phyloP scores from a whole-genome alignment of 108 stramenopile genomes.

The Fragilaria crotonensis region DNA sequence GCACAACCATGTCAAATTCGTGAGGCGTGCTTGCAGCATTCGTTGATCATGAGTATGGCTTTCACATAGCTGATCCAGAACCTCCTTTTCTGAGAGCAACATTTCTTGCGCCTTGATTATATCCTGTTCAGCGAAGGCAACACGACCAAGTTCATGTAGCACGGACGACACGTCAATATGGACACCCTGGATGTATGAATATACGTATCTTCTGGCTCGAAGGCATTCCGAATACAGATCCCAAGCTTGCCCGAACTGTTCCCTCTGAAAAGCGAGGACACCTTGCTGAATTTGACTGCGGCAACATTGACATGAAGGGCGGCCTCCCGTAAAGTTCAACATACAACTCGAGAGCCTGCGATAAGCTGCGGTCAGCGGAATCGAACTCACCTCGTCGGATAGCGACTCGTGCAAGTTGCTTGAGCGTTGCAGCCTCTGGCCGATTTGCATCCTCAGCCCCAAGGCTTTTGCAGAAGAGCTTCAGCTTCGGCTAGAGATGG shows the following conservation, averaged over 20 bases:
- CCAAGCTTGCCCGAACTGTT: conserved; percentile 48
- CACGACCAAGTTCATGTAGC: conserved; percentile 49
- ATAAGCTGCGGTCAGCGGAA: conserved; percentile 39
- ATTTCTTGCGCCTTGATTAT: conserved; percentile 29
- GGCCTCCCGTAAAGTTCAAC: conserved; percentile 53
- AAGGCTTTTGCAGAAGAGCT: conserved; percentile 46
- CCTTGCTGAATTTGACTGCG: conserved; percentile 63
- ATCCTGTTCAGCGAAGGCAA: conserved; percentile 38
- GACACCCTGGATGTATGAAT: conserved; percentile 42
- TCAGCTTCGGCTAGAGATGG: conserved; percentile 45
- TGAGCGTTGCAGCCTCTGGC: conserved; percentile 62
- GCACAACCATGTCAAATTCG: conserved; percentile 55
- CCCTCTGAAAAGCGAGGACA: conserved; percentile 47
- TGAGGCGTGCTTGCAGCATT: conserved; percentile 40
- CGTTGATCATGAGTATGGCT: conserved; percentile 25
- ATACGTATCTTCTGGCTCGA: conserved; percentile 42
- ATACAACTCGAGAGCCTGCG: conserved; percentile 49
- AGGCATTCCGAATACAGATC: conserved; percentile 38
- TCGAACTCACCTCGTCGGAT: conserved; percentile 50
- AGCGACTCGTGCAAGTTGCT: conserved; percentile 56
- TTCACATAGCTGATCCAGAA: conserved; percentile 40
- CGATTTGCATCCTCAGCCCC: conserved; percentile 41
- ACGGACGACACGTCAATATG: conserved; percentile 59
- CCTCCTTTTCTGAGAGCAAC: conserved; percentile 29
- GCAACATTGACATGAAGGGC: conserved; percentile 57